These are phyloP conservation scores for Cyclanthera cordifolia DNA, from an alignment of 306 rosid species.

Conservation along the genomic window DNA sequence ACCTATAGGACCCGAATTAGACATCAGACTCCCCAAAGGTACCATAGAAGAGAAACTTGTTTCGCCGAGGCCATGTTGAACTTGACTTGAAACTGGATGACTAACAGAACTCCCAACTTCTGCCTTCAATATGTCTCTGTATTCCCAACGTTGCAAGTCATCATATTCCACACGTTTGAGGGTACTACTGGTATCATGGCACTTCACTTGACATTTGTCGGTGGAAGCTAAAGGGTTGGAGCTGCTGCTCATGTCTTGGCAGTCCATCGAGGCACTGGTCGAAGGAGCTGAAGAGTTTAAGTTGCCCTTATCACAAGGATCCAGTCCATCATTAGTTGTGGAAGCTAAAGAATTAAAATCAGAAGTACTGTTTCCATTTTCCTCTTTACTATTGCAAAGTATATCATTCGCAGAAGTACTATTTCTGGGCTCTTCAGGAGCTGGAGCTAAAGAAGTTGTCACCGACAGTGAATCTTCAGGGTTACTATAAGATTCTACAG, in stretches of 20 bases:
- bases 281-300: slow-evolving; percentile 16
- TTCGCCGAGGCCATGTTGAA: slow-evolving; percentile 28
- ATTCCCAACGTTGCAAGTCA: slow-evolving; percentile 9
- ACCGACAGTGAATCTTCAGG: not conserved
- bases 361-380: slow-evolving; percentile 23
- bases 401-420: slow-evolving; percentile 2
- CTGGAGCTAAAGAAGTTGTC: slow-evolving; percentile 7
- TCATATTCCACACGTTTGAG: slow-evolving; percentile 15
- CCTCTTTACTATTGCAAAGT: slow-evolving; percentile 21
- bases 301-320: slow-evolving; percentile 19
- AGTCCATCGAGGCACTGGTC: slow-evolving; percentile 26
- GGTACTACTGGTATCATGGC: slow-evolving; percentile 11
- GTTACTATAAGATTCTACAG: not conserved
- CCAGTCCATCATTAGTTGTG: slow-evolving; percentile 23
- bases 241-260: slow-evolving; percentile 18
- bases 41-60: slow-evolving; percentile 47
- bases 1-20: slow-evolving; percentile 46
- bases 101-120: slow-evolving; percentile 15
- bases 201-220: slow-evolving; percentile 24
- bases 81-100: slow-evolving; percentile 21
- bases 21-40: slow-evolving; percentile 33
- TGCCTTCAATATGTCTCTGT: slow-evolving; percentile 5
- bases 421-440: slow-evolving; percentile 22
- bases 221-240: slow-evolving; percentile 14
- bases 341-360: slow-evolving; percentile 24